Evolutionary conservation across 352 stramenopile species (phyloP).

Genomic region (Phytophthora palmivora): DNA sequence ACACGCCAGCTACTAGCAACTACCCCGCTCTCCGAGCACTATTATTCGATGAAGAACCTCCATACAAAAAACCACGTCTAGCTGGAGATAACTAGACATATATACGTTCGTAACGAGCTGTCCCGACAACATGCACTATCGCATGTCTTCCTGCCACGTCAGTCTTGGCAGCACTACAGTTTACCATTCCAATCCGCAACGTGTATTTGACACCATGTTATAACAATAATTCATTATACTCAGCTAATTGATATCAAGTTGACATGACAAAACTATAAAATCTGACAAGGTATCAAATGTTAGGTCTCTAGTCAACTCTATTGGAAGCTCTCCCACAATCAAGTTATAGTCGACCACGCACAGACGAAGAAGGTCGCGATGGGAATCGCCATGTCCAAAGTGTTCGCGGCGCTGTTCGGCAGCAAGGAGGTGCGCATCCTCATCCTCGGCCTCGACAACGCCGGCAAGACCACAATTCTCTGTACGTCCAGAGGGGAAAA

Average conservation of each 20-base stretch:
- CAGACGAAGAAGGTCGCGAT: constrained; percentile 68
- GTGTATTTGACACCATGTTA: not conserved
- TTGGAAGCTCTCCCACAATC: constrained; percentile 32
- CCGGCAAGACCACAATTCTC: constrained; percentile 99
- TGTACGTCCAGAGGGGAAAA: constrained; percentile 69
- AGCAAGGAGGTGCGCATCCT: constrained; percentile 99
- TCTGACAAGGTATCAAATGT: not conserved
- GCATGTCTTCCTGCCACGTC: constrained; percentile 12
- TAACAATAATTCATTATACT: not conserved
- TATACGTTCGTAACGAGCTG: constrained; percentile 8
- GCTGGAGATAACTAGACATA: constrained; percentile 33
- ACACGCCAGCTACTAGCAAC: constrained; percentile 10
- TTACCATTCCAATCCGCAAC: not conserved
- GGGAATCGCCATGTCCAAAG: constrained; percentile 97
- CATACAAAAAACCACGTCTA: constrained; percentile 65
- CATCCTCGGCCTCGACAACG: constrained; percentile 99
- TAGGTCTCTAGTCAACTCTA: not conserved
- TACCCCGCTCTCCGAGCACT: constrained; percentile 41
- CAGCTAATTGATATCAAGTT: not conserved
- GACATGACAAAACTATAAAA: not conserved
- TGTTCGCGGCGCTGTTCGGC: constrained; percentile 98
- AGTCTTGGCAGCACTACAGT: not conserved
- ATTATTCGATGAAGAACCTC: constrained; percentile 45
- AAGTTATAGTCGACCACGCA: constrained; percentile 10
- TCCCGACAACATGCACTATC: constrained; percentile 1